Base-by-base conservation (phyloP, 2,329 filamentous ascomycete genomes). In the Byssoonygena ceratinophila region DNA sequence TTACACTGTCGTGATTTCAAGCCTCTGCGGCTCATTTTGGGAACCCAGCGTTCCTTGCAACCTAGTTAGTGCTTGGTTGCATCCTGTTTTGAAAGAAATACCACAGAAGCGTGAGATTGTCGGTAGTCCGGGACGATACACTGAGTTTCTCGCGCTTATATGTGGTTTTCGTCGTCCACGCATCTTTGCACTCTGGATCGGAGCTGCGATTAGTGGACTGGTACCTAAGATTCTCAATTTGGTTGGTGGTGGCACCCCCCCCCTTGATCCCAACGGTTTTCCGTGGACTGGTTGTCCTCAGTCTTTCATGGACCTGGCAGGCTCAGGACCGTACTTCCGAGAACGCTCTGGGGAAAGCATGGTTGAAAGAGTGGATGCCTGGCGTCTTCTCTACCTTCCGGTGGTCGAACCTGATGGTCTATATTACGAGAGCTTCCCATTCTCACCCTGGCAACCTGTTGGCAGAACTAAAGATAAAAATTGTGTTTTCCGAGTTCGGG, bases 281-380 rank as follows among this genome's bases (percentile, higher is more conserved):
- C 29, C 39, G 9, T 45, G 49, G 49, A 52, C 49, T n/a, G 27
- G 39, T 25, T 27, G 8, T 27, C 49, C 27, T 27, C 40, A 52
- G 40, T 45, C 22, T 51, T 51, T 44, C 27, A 51, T 51, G 48
- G 48, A 51, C 18, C 14, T 51, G 14, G 32, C 48, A 20, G 48
- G 48, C 16, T 43, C 48, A 51, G 48, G 48, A 14, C 37, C 48
- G 41, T 44, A 51, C 39, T 22, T 41, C 14, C 7, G 18, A 8
- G 4, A 18, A 20, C 4, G 14, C 18, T 41, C 39, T 41, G 22
- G 22, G 3, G 39, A 41, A 41, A n/a, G 12, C 32, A 36, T 36
- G 32, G 16, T 22, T 25, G 4, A 41, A 41, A 41, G 16, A 22
- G 39, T 8, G 12, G 39, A 22, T 20, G 9, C 7, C 7, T 22